Percentiles rank a stretch among this genome's conserved stretches.
These are phyloP conservation scores for Xylariaceae sp. DNA, from an alignment of 2,329 filamentous ascomycete species.

Conservation along the genomic window DNA sequence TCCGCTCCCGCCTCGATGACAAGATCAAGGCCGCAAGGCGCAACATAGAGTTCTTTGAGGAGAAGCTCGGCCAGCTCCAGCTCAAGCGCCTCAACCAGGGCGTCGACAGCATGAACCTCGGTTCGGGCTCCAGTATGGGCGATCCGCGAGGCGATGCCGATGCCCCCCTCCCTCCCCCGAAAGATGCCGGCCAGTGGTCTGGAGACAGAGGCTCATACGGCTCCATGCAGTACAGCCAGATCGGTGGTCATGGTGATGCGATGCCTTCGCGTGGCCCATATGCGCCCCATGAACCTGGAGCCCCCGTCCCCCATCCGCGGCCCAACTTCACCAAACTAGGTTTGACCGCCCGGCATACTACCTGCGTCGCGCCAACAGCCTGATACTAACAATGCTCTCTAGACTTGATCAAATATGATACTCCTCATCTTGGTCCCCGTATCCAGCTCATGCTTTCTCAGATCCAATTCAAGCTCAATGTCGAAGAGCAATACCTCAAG, in stretches of 20 bases:
- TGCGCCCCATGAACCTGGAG: conserved; percentile 65
- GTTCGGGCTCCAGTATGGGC: conserved; percentile 40
- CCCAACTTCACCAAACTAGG: conserved; percentile 96
- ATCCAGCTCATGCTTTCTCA: conserved; percentile 99
- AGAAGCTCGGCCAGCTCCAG: conserved; percentile 56
- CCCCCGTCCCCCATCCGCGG: conserved; percentile 66
- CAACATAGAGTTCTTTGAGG: conserved; percentile 94
- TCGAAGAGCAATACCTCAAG: conserved; percentile 98
- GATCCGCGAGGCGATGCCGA: conserved; percentile 43
- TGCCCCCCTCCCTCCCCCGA: conserved; percentile 66
- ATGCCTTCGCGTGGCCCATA: conserved; percentile 81
- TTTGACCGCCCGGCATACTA: conserved; percentile 39
- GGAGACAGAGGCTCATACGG: conserved; percentile 61
- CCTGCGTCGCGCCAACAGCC: background rate
- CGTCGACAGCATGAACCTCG: conserved; percentile 63
- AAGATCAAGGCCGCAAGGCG: conserved; percentile 91
- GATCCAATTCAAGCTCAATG: conserved; percentile 96
- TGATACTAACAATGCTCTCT: conserved; percentile 8
- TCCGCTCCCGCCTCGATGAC: conserved; percentile 84
- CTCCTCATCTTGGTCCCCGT: conserved; percentile 87
- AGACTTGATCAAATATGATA: conserved; percentile 99
- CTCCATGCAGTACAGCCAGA: conserved; percentile 49
- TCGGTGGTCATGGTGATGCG: conserved; percentile 64
- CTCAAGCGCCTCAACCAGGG: conserved; percentile 52
- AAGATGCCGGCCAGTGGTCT: conserved; percentile 51